These are phyloP conservation scores for Coniferiporia weirii DNA, from an alignment of 1,284 basidiomycete genomes.

Conservation along the genomic window DNA sequence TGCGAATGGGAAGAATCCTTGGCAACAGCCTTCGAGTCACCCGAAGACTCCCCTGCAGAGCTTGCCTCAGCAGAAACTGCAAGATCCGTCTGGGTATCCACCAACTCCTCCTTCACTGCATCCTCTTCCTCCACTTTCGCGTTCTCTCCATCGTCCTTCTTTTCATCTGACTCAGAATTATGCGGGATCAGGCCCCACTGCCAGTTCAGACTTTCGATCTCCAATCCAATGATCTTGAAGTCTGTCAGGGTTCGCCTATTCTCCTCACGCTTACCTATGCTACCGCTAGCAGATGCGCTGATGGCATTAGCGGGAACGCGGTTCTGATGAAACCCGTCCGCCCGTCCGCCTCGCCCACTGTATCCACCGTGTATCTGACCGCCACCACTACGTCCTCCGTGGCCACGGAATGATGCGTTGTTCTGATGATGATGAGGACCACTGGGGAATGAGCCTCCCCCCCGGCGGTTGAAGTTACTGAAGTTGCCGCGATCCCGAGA, in stretches of 20 bases:
- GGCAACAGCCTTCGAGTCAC: background rate
- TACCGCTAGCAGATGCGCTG: conserved; percentile 27
- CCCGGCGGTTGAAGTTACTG: conserved; percentile 52
- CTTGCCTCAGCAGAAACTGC: background rate
- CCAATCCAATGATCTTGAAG: conserved; percentile 90
- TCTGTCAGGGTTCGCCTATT: conserved; percentile 86
- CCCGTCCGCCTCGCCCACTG: conserved; percentile 42
- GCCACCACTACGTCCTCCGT: conserved; percentile 31
- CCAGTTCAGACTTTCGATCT: conserved; percentile 71
- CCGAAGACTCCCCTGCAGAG: background rate
- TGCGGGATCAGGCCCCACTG: conserved; percentile 55
- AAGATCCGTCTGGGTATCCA: background rate
- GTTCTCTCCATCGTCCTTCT: conserved; percentile 18
- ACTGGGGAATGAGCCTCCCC: conserved; percentile 60
- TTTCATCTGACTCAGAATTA: conserved; percentile 24
- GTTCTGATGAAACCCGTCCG: conserved; percentile 37
- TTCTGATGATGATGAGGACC: conserved; percentile 32
- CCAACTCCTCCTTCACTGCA: background rate
- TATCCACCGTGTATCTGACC: conserved; percentile 22
- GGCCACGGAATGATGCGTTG: conserved; percentile 37
- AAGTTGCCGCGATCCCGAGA: conserved; percentile 55
- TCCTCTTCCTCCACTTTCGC: conserved; percentile 5
- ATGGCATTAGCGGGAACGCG: conserved; percentile 10
- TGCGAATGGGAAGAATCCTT: background rate
- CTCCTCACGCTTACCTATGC: conserved; percentile 70